A percentile compares a stretch with the other conserved stretches of the same genome.
Evolutionary conservation across 371 early-diverging fungal genomes (phyloP).

Genomic region (Actinomortierella wolfii): DNA sequence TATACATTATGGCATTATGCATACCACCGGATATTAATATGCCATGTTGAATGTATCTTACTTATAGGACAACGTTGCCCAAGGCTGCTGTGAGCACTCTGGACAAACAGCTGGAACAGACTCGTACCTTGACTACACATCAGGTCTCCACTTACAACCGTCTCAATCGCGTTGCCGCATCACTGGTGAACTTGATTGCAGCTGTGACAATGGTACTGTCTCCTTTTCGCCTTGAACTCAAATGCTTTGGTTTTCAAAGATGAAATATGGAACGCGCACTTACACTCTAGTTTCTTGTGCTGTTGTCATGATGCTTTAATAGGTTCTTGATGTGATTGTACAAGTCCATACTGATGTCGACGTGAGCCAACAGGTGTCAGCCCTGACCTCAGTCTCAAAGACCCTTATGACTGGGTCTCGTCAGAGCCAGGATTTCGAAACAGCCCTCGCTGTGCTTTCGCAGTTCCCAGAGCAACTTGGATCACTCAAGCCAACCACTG

Average conservation of each 20-base stretch:
- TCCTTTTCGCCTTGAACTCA: no score
- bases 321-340: slow-evolving; percentile 37
- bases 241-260: no score
- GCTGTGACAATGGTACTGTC: slow-evolving; percentile 29
- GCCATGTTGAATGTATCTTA: slow-evolving; percentile 20
- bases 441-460: slow-evolving; percentile 6
- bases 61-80: slow-evolving; percentile 35
- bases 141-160: slow-evolving; percentile 34
- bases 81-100: slow-evolving; percentile 41
- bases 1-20: slow-evolving; percentile 49
- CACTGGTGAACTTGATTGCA: slow-evolving; percentile 35
- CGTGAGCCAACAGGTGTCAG: slow-evolving; percentile 12
- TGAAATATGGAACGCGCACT: background rate
- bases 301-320: background rate
- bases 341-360: slow-evolving; percentile 28
- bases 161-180: slow-evolving; percentile 41
- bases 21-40: slow-evolving; percentile 49
- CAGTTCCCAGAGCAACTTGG: slow-evolving; percentile 18
- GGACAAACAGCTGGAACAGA: slow-evolving; percentile 42
- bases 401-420: slow-evolving; percentile 17
- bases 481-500: slow-evolving; percentile 26
- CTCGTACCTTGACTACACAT: slow-evolving; percentile 35
- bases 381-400: slow-evolving; percentile 9
- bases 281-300: background rate
- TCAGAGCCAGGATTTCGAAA: slow-evolving; percentile 13